Conservation (phyloP, 1,284 basidiomycete species). For the Anthracocystis walkeri region DNA sequence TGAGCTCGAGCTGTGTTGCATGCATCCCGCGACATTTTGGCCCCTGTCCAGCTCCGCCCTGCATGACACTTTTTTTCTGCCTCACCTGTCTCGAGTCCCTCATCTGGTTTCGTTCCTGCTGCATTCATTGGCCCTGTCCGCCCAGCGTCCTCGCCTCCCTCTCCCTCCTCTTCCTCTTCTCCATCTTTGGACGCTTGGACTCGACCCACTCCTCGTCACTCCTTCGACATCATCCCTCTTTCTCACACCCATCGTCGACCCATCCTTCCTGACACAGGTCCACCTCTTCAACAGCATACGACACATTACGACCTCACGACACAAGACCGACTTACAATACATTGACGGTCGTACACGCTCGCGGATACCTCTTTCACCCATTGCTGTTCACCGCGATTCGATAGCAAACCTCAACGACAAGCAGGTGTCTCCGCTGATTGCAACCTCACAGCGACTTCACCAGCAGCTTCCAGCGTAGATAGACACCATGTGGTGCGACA, state of each 20-base stretch:
- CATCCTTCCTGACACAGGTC: neutral
- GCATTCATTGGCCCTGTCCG: neutral
- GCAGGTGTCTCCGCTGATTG: neutral
- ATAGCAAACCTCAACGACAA: neutral
- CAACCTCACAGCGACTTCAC: neutral
- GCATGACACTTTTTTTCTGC: constrained; percentile 14
- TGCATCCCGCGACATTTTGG: constrained; percentile 48
- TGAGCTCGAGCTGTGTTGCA: constrained; percentile 25
- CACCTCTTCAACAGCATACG: neutral
- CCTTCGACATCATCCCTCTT: neutral
- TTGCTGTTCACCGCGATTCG: no score
- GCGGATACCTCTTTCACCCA: neutral
- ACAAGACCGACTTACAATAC: neutral
- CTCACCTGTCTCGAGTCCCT: no score
- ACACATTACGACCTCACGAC: constrained; percentile 6
- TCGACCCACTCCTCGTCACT: neutral
- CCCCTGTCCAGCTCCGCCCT: constrained; percentile 44
- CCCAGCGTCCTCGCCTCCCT: neutral
- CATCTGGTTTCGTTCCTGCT: neutral
- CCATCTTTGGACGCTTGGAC: constrained; percentile 4
- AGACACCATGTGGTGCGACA: constrained; percentile 58
- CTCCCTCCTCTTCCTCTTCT: neutral
- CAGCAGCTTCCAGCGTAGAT: neutral
- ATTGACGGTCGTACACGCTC: neutral
- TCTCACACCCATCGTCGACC: constrained; percentile 3